Conservation (phyloP, 2,329 filamentous ascomycete genomes). For the Talaromyces atroroseus region DNA sequence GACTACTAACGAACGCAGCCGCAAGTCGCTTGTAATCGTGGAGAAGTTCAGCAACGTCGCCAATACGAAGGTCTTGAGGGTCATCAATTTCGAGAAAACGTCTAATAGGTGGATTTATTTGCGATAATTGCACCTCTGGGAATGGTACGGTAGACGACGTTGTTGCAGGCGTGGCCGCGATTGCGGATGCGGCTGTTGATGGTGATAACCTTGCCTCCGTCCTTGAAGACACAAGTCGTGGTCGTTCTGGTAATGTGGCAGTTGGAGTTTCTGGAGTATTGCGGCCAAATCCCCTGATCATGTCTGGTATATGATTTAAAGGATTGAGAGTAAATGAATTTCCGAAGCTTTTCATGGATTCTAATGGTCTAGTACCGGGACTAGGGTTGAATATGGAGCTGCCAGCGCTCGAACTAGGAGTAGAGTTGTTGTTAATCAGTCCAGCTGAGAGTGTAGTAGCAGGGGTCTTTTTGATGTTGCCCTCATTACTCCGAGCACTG, state of each 20-base stretch:
- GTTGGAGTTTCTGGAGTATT: conserved; percentile 38
- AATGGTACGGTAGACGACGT: conserved; percentile 5
- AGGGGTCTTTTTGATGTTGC: conserved; percentile 14
- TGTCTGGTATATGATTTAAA: conserved; percentile 69
- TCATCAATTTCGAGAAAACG: conserved; percentile 68
- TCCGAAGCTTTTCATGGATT: conserved; percentile 75
- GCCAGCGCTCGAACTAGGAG: conserved; percentile 16
- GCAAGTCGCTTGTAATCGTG: conserved; percentile 71
- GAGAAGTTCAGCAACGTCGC: conserved; percentile 67
- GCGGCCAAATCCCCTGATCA: conserved; percentile 70
- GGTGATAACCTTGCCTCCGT: conserved; percentile 28
- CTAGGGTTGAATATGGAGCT: conserved; percentile 21
- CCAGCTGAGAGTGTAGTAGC: conserved; percentile 9
- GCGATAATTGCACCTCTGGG: conserved; percentile 10
- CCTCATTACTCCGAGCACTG: conserved; percentile 46
- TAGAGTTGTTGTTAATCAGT: conserved; percentile 15
- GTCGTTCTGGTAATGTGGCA: background rate
- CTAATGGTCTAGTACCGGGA: conserved; percentile 55
- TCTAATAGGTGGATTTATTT: conserved; percentile 57
- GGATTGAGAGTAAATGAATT: conserved; percentile 66
- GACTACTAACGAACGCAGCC: conserved; percentile 48
- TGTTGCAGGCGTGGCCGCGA: background rate
- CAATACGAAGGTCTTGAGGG: conserved; percentile 63
- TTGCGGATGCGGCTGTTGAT: conserved; percentile 6
- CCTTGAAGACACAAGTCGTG: conserved; percentile 17